Evolutionary conservation across 1,284 basidiomycete genomes (phyloP).

Genomic region (Gastroboletus turbinatus): DNA sequence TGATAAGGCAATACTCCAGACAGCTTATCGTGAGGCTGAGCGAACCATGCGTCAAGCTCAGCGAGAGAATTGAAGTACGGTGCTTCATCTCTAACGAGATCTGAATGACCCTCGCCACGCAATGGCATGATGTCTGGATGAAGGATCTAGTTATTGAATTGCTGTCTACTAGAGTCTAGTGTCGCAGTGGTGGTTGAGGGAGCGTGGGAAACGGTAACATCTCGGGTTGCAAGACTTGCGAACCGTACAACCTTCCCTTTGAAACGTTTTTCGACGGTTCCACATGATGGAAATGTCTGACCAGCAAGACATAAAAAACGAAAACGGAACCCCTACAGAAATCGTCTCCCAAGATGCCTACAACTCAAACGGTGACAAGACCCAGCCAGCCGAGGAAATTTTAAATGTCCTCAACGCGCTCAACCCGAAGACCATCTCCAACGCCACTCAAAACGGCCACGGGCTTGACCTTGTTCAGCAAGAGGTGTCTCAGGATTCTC

Average conservation of each 20-base stretch:
- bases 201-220: constrained; percentile 29
- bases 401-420: constrained; percentile 40
- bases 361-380: constrained; percentile 31
- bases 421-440: constrained; percentile 31
- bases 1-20: constrained; percentile 43
- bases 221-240: constrained; percentile 7
- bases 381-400: constrained; percentile 42
- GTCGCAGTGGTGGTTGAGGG: neutral
- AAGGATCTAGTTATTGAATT: neutral
- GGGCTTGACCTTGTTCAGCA: constrained; percentile 25
- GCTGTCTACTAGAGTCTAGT: too few relatives aligned
- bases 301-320: constrained; percentile 33
- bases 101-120: constrained; percentile 37
- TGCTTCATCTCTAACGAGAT: constrained; percentile 32
- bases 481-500: constrained; percentile 22
- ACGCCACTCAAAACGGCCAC: constrained; percentile 29
- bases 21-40: constrained; percentile 32
- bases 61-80: constrained; percentile 43
- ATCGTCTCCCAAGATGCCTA: constrained; percentile 30
- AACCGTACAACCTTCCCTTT: constrained; percentile 15
- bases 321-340: constrained; percentile 31
- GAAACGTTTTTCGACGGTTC: constrained; percentile 34
- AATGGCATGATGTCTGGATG: constrained; percentile 38
- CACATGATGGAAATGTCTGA: constrained; percentile 36
- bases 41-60: constrained; percentile 43